These are phyloP conservation scores for Arabidopsis suecica DNA, from an alignment of 345 rosid genomes.

Conservation along the genomic window DNA sequence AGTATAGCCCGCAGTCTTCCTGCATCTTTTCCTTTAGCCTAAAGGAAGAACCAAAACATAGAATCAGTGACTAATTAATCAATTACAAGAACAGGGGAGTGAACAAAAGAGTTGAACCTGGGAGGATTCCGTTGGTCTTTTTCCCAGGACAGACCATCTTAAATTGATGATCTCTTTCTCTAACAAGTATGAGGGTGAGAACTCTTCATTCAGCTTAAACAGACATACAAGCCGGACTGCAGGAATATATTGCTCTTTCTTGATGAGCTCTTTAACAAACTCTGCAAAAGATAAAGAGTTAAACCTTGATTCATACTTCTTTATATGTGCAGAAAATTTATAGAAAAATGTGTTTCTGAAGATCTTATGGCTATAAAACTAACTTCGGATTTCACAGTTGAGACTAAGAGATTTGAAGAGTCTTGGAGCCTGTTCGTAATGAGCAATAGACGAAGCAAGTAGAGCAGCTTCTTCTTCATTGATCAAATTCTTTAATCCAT, in stretches of 20 bases:
- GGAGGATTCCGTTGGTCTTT: not conserved
- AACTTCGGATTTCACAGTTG: slow-evolving; percentile 15
- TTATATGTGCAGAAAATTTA: not conserved
- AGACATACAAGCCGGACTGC: slow-evolving; percentile 29
- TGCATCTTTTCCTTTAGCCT: slow-evolving; percentile 28
- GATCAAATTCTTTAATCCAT: slow-evolving; percentile 10
- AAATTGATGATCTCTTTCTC: slow-evolving; percentile 30
- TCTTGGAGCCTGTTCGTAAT: slow-evolving; percentile 21
- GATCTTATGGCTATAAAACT: slow-evolving; percentile 1
- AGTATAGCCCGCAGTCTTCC: slow-evolving; percentile 36
- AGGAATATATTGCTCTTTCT: slow-evolving; percentile 10
- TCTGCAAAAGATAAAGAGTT: slow-evolving; percentile 27
- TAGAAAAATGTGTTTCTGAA: not conserved
- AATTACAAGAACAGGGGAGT: slow-evolving; percentile 10
- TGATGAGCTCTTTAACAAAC: slow-evolving; percentile 15
- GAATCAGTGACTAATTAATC: not conserved
- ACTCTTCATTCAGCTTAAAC: slow-evolving; percentile 11
- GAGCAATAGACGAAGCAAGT: slow-evolving; percentile 35
- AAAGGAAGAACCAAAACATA: slow-evolving; percentile 3
- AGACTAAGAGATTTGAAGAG: slow-evolving; percentile 27
- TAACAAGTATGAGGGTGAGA: slow-evolving; percentile 13
- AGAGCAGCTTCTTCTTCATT: slow-evolving; percentile 30
- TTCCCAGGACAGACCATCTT: slow-evolving; percentile 12
- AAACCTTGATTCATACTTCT: not conserved
- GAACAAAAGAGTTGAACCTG: slow-evolving; percentile 24